Base-by-base conservation (phyloP, 345 rosid genomes). In the Iberis pinnata region DNA sequence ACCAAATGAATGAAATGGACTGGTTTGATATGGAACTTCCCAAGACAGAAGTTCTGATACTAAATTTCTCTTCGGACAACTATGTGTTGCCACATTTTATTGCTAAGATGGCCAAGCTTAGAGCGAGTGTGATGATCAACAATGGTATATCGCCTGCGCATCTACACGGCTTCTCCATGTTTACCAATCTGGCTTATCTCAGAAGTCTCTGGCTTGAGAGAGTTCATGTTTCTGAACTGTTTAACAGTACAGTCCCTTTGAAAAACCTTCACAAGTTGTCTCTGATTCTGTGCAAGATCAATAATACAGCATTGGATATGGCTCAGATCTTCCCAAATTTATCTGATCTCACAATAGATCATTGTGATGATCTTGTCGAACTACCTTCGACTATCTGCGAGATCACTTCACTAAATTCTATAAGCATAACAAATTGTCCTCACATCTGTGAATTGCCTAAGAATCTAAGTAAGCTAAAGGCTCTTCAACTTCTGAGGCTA, bases 141-240 rank as follows among this genome's bases (percentile, higher is more conserved):
- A 60, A 75, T 36, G 57, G 94, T 33, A 31, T 77, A n/a, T 61
- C 63, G 14, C 76, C 56, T 16, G 82, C 97, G 26, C 70, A 41
- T 19, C 74, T 88, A 9, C 37, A 45, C 18, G 83, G 83, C 73
- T 70, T 78, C 51, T 76, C 80, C 2, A 79, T 64, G 25, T 77
- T 80, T 54, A 58, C 81, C 37, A 70, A 68, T 61, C 48, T 80
- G 54, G 54, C 61, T 29, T 76, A 77, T 53, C 61, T 92, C 40
- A 75, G 74, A 49, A 92, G 95, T 74, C 80, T 88, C 8, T 88
- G 97, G 93, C 89, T 92, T 8, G 88, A 92, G 67, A 85, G 73
- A 35, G 84, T 78, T 26, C 74, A 71, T n/a, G 69, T 78, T 42
- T 70, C 81, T 43, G 75, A 68, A 14, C 66, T 81, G 27, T 60